These are phyloP conservation scores for Kodamaea neixiangensis DNA, from an alignment of 805 yeast species.

Conservation along the genomic window DNA sequence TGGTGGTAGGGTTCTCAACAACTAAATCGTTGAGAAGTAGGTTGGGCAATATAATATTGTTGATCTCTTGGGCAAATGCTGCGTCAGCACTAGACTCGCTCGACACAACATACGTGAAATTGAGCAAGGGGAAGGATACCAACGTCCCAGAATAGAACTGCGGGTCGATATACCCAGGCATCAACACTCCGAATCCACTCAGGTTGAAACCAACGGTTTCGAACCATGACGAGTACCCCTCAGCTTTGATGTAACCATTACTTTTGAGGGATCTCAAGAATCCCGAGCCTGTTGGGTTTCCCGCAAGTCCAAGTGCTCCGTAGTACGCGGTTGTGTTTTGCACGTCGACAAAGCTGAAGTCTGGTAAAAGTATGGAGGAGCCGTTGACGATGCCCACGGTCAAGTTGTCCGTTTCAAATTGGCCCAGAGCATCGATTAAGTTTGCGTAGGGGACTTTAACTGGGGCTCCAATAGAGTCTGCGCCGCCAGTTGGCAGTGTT, in stretches of 20 bases:
- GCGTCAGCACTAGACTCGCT: not conserved
- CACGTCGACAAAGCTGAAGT: conserved; percentile 32
- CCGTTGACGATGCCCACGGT: conserved; percentile 17
- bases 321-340: conserved; percentile 20
- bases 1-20: conserved; percentile 34
- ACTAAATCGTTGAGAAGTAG: conserved; percentile 26
- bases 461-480: conserved; percentile 18
- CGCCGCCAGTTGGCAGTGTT: conserved; percentile 12
- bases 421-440: conserved; percentile 29
- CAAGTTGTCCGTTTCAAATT: conserved; percentile 26
- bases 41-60: conserved; percentile 29
- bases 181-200: conserved; percentile 33
- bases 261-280: conserved; percentile 24
- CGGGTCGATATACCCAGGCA: conserved; percentile 62
- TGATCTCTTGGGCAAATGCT: not conserved
- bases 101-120: conserved; percentile 27
- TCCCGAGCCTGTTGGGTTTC: conserved; percentile 28
- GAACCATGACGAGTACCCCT: conserved; percentile 39
- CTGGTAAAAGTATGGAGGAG: conserved; percentile 15
- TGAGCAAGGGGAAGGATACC: conserved; percentile 50
- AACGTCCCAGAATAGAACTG: conserved; percentile 48
- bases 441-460: conserved; percentile 31
- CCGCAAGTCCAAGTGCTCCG: conserved; percentile 43
- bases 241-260: conserved; percentile 24
- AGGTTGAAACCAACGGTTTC: conserved; percentile 14